phyloP scores from a whole-genome alignment of 2,329 filamentous ascomycete species.

The Coleophoma cylindrospora region DNA sequence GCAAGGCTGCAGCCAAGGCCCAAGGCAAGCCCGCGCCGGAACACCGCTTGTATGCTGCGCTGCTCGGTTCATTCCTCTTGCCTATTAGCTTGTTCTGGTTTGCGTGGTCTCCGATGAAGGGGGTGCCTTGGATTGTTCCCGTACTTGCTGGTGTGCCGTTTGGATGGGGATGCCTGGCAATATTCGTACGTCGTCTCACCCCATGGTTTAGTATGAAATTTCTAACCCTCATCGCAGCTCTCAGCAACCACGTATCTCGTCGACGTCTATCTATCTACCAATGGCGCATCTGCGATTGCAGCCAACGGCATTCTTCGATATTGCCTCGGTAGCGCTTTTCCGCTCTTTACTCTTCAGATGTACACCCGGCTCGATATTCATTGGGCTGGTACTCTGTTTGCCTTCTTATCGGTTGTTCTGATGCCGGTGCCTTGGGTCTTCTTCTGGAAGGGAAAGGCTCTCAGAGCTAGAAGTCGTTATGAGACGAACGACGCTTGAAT shows the following conservation, averaged over 20 bases:
- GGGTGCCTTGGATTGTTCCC: conserved; percentile 23
- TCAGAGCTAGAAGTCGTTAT: conserved; percentile 27
- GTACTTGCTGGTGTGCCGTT: conserved; percentile 33
- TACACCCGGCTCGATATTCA: conserved; percentile 32
- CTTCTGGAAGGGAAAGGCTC: conserved; percentile 29
- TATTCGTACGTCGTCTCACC: conserved; percentile 36
- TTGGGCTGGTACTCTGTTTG: conserved; percentile 37
- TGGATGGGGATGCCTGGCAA: conserved; percentile 52
- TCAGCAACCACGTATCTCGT: conserved; percentile 20
- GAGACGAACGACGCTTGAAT: background rate
- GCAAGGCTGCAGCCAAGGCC: conserved; percentile 18
- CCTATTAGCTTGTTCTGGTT: conserved; percentile 31
- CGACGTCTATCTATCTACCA: conserved; percentile 17
- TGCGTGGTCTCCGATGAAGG: conserved; percentile 16
- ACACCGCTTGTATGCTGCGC: conserved; percentile 51
- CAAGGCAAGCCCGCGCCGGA: conserved; percentile 39
- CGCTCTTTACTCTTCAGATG: conserved; percentile 40
- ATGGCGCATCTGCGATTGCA: conserved; percentile 19
- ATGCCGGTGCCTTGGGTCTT: conserved; percentile 39
- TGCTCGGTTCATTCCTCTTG: conserved; percentile 35
- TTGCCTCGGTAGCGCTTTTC: conserved; percentile 19
- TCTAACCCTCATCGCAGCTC: too few species aligned
- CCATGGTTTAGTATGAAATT: too few species aligned
- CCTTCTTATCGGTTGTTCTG: conserved; percentile 33
- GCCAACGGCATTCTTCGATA: conserved; percentile 23